Base-by-base conservation (phyloP, 768 basidiomycete species). In the Fomitopsis pulvina region DNA sequence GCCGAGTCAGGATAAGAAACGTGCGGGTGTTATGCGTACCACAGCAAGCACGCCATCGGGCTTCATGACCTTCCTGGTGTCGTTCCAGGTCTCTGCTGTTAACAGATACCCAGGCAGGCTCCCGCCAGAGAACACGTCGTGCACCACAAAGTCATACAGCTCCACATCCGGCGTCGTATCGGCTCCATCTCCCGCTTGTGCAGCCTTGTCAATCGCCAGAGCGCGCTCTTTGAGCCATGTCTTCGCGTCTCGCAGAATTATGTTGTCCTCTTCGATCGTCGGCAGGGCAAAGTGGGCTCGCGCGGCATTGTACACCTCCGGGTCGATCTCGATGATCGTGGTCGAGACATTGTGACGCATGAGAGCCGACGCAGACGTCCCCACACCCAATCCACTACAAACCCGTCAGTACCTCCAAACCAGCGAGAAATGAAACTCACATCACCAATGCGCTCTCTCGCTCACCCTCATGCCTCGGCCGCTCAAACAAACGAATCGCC, bases 111-210 rank as follows among this genome's bases (percentile, higher is more conserved):
- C 71, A 0, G 95, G 92, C 2, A 97, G 83, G n/a, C 80, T 81
- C 2, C 95, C 95, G 8, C 94, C 95, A 8, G 92, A 92, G 64
- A 96, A 97, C 60, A 89, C 90, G 59, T 95, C 94, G 57, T 97
- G 95, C 0, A 95, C 71, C 34, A 92, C 78, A 53, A 85, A 73
- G 56, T 89, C 85, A 60, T 79, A 91, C 18, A 69, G 67, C 8
- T 64, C 64, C 28, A 0, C 40, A 48, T 0, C 41, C 10, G 12
- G 41, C 26, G 14, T 14, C 20, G 43, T 29, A 4, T 44, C 43
- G 12, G 7, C 25, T 18, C 25, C 22, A 16, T 45, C n/a, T 4
- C 10, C 30, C 18, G 10, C 26, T 29, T 27, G 40, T 8, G 8
- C 40, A 8, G 9, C 21, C 51, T 59, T 24, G 55, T 60, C 18